Evolutionary conservation across 2,329 filamentous ascomycete genomes (phyloP).

Genomic region (Apiospora rasikravindrae): DNA sequence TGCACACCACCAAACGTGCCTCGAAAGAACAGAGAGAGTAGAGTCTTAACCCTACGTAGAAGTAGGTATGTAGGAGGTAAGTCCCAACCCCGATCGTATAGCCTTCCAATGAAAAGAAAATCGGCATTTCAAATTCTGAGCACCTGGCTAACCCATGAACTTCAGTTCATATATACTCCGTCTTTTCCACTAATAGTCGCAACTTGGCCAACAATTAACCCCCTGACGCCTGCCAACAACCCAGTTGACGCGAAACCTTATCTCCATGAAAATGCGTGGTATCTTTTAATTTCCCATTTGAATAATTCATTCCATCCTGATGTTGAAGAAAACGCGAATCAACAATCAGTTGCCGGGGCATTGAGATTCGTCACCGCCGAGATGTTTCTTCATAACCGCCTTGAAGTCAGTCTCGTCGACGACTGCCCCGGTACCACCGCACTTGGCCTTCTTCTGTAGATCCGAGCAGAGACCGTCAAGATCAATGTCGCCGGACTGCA

Average conservation of each 20-base stretch:
- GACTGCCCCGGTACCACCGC: constrained; percentile 87
- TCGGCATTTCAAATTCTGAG: neutral
- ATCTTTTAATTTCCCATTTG: constrained; percentile 1
- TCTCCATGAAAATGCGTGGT: constrained; percentile 11
- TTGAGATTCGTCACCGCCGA: constrained; percentile 47
- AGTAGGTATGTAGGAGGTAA: neutral
- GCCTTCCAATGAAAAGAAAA: neutral
- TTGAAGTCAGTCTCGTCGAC: constrained; percentile 91
- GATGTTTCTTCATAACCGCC: constrained; percentile 71
- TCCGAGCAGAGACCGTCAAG: constrained; percentile 92
- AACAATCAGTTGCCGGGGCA: constrained; percentile 28
- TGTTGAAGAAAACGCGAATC: neutral
- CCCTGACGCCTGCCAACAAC: constrained; percentile 8
- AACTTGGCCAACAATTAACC: neutral
- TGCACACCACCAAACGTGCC: neutral
- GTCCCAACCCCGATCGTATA: neutral
- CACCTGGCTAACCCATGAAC: neutral
- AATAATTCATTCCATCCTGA: neutral
- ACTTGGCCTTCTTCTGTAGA: constrained; percentile 93
- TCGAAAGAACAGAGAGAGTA: neutral
- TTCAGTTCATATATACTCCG: neutral
- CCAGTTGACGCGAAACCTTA: constrained; percentile 3
- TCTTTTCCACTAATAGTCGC: neutral
- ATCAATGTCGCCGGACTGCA: constrained; percentile 89
- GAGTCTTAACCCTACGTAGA: neutral